Evolutionary conservation across 2,329 filamentous ascomycete genomes (phyloP), one percentile per base, ranked within the genome.

Genomic region (Atkinsonella hypoxylon): DNA sequence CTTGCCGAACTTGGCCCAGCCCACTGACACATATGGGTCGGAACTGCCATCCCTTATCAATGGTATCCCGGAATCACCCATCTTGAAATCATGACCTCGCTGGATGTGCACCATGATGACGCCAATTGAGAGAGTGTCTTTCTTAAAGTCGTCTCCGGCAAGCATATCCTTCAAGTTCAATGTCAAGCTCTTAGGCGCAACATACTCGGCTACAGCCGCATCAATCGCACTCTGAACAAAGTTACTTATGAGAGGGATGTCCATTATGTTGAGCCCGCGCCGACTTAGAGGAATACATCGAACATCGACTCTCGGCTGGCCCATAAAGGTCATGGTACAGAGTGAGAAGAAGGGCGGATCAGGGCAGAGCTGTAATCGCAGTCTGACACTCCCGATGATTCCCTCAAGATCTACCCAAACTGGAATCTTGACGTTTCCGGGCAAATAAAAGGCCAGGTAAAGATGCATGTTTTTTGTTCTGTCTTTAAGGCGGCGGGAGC

Each of bases 301-400:
- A 5, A 88, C 67, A 52, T 82, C 78, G 11, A 85, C 83, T 59
- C 83, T 83, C 0, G 85, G 85, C 60, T 89, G 85, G 2, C 85
- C 85, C 11, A 89, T 76, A 54, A 89, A 85, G 0, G 84, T 86
- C 52, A 88, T 60, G 1, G 85, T 89, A 59, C 82, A 86, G 4
- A 88, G 71, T n/a, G 79, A 78, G 65, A 89, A 82, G 67, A 89
- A 89, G 0, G 85, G 85, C 0, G 85, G 85, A 57, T 89, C 85
- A 0, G 85, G 84, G 1, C 81, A 85, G 1, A 89, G 74, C 59
- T 89, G 85, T 11, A 89, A 70, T 26, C 85, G 77, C 50, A 87
- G 59, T 4, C 85, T 75, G 67, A 85, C 72, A 1, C 79, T 85
- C 17, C 84, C 83, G n/a, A 89, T 75, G 13, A 88, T 73, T 1